Evolutionary conservation across 495 filamentous ascomycete genomes (phyloP), one percentile per base, ranked within the genome.

Genomic region (Bacidia gigantensis): DNA sequence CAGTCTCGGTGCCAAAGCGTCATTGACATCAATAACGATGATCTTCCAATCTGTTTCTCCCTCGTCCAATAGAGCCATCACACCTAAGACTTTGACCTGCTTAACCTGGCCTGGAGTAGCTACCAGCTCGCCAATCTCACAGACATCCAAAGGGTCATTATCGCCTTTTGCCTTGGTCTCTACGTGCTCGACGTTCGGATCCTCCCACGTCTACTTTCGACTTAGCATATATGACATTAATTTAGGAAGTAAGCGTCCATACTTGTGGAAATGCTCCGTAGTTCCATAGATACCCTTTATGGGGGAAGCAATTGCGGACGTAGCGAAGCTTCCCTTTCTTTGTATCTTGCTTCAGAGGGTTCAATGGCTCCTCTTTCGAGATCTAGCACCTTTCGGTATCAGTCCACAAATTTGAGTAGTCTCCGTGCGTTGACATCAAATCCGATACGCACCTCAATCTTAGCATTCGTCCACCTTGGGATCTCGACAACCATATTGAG

Each of bases 11-110:
- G 93, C 93, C 51, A 99, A 75, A 60, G 93, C 92, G 72, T 97
- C 93, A 69, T 97, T 95, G 67, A 96, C 72, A 67, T 99, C 89
- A 66, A 99, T 92, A 72, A 95, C 92, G 61, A 99, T 96, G 71
- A 97, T 86, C 82, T 99, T 99, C 93, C 93, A 99, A 79, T 99
- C 93, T 56, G 93, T 99, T 81, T 99, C 93, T 68, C 89, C 93
- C 77, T 99, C 93, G 63, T 99, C 93, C 42, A 99, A 83, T 58
- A 99, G 81, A 55, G 93, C 93, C 93, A 99, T 99, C 57, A 95
- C 89, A 71, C 93, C 93, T 51, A 99, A 82, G 38, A 97, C 85
- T 82, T 96, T 97, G 76, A 99, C 93, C 71, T 96, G 90, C 78
- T 95, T 99, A 72, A 99, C 75, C 74, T 99, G 89, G 53, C 93